phyloP scores from a whole-genome alignment of 441 rosid species.

The Bocquillonia castaneifolia region DNA sequence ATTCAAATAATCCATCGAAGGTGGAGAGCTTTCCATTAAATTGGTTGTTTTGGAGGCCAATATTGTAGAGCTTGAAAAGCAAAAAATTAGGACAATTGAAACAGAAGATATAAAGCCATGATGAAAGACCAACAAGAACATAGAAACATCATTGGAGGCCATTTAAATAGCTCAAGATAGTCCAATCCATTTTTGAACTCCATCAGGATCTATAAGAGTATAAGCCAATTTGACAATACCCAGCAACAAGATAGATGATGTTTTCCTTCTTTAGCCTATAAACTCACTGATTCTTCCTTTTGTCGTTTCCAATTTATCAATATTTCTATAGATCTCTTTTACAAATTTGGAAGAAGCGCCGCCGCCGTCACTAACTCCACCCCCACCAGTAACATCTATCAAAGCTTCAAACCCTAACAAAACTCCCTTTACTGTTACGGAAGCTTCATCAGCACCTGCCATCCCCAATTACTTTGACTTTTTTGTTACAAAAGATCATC shows the following conservation, averaged over 20 bases:
- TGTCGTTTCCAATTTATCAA: no score
- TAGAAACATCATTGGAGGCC: slow-evolving; percentile 49
- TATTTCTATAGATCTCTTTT: no score
- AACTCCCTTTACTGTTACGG: slow-evolving; percentile 33
- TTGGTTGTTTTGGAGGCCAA: slow-evolving; percentile 49
- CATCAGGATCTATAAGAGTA: slow-evolving; percentile 40
- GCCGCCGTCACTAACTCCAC: no score
- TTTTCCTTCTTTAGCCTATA: no score
- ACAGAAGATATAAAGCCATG: slow-evolving; percentile 53
- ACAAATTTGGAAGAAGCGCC: no score
- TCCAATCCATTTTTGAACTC: slow-evolving; percentile 51
- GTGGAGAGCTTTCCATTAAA: slow-evolving; percentile 43
- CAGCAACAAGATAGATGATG: no score
- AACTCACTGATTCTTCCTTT: no score
- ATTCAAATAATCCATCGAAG: slow-evolving; percentile 43
- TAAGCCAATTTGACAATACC: slow-evolving; percentile 24
- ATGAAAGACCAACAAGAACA: slow-evolving; percentile 55
- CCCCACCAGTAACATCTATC: slow-evolving; percentile 28
- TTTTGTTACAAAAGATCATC: slow-evolving; percentile 28
- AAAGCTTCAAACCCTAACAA: slow-evolving; percentile 52
- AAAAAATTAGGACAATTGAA: slow-evolving; percentile 37
- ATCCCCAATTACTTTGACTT: slow-evolving; percentile 54
- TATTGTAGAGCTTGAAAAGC: slow-evolving; percentile 40
- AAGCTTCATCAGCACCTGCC: slow-evolving; percentile 41
- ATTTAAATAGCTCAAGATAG: slow-evolving; percentile 49